Evolutionary conservation across 768 basidiomycete species (phyloP).

Genomic region (Psilocybe subaeruginosa): DNA sequence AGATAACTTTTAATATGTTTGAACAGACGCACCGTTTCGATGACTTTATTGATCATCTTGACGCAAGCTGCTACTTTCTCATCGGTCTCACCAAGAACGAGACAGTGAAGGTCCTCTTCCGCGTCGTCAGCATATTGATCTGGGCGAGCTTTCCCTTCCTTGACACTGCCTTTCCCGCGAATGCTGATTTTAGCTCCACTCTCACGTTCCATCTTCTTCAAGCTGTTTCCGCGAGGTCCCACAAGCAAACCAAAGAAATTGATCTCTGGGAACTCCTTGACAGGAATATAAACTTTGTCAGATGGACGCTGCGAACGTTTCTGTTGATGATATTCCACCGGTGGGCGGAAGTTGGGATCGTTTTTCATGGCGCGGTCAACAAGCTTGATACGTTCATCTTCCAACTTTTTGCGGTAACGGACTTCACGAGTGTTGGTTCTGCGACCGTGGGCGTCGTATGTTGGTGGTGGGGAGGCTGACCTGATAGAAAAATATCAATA

Average conservation of each 20-base stretch:
- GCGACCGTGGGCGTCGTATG: slow-evolving; percentile 96
- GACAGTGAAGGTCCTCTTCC: slow-evolving; percentile 98
- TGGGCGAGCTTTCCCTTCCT: slow-evolving; percentile 96
- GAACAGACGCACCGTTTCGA: slow-evolving; percentile 85
- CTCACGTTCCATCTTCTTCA: slow-evolving; percentile 99
- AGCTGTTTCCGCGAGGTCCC: slow-evolving; percentile 96
- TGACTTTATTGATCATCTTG: slow-evolving; percentile 94
- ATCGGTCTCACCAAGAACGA: slow-evolving; percentile 90
- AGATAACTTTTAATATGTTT: not conserved
- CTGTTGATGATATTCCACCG: slow-evolving; percentile 94
- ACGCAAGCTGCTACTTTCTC: slow-evolving; percentile 93
- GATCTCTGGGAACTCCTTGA: slow-evolving; percentile 99
- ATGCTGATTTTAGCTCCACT: slow-evolving; percentile 99
- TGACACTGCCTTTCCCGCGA: slow-evolving; percentile 96
- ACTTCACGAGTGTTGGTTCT: slow-evolving; percentile 99
- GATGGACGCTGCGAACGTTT: slow-evolving; percentile 92
- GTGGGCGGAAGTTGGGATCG: slow-evolving; percentile 97
- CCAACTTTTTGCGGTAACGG: slow-evolving; percentile 94
- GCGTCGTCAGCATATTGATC: slow-evolving; percentile 96
- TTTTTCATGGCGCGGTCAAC: slow-evolving; percentile 97
- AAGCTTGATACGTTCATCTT: slow-evolving; percentile 89
- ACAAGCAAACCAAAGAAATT: slow-evolving; percentile 99
- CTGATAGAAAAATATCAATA: slow-evolving; percentile 41
- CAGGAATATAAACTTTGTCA: slow-evolving; percentile 99
- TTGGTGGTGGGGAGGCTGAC: slow-evolving; percentile 95